Evolutionary conservation across 768 basidiomycete species (phyloP).

Genomic region (Xerocomus potaroensis): DNA sequence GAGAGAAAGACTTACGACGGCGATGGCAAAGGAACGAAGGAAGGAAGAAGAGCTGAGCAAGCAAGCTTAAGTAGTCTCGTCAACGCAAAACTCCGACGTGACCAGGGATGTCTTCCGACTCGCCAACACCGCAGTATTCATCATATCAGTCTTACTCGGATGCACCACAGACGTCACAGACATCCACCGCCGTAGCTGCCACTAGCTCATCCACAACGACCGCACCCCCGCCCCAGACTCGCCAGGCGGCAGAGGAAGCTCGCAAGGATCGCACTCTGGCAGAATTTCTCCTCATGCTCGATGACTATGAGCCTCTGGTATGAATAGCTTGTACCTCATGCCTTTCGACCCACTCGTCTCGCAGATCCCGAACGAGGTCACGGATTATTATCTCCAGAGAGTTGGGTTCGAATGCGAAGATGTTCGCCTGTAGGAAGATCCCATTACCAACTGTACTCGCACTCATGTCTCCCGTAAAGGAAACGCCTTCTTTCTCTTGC

Average conservation of each 20-base stretch:
- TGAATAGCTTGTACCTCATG: constrained; percentile 18
- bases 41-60: background rate
- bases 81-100: constrained; percentile 33
- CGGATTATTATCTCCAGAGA: constrained; percentile 93
- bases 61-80: constrained; percentile 21
- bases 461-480: constrained; percentile 37
- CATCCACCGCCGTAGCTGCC: constrained; percentile 11
- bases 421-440: constrained; percentile 68
- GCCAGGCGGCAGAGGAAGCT: constrained; percentile 74
- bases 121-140: constrained; percentile 29
- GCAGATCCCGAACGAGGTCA: constrained; percentile 96
- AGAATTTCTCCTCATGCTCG: constrained; percentile 93
- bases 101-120: constrained; percentile 31
- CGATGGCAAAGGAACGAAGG: constrained; percentile 3
- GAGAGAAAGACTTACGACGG: constrained; percentile 20
- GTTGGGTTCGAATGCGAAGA: constrained; percentile 97
- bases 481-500: constrained; percentile 94
- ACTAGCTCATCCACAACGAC: constrained; percentile 18
- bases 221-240: constrained; percentile 41
- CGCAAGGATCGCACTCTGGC: constrained; percentile 87
- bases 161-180: constrained; percentile 17
- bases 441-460: constrained; percentile 1
- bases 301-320: constrained; percentile 95
- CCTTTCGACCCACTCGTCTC: background rate
- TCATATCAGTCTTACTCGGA: constrained; percentile 18